Evolutionary conservation across 805 yeast genomes (phyloP), one percentile per base, ranked within the genome.

Genomic region (Kodamaea leandrae): DNA sequence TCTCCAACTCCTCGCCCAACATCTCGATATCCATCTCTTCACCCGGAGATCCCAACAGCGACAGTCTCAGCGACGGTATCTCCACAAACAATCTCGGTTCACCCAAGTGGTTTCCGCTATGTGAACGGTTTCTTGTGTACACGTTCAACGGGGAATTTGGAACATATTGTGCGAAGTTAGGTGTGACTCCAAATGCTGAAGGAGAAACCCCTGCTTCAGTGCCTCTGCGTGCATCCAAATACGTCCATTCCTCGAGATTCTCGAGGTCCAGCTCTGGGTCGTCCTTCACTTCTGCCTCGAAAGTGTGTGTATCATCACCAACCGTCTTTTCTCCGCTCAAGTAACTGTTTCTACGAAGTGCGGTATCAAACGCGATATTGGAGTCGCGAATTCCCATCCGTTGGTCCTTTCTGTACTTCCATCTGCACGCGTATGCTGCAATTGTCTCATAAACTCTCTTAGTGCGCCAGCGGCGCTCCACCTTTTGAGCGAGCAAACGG

Each of bases 401-500:
- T 36, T 51, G 42, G 45, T 62, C 51, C 51, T 63, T 51, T 21
- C 57, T 57, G 52, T 68, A 77, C 42, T 68, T 67, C 68, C 78
- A 64, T 21, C 82, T 64, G 24, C 71, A 61, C 3, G 71, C 66
- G 41, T 71, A 76, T 42, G 76, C 73, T 7, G 71, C 66, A 33
- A 77, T 64, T 2, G 75, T 65, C 33, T 76, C 77, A 32, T 68
- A 62, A 3, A 73, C 71, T 42, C 72, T 61, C 41, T 61, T 62
- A 24, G 64, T 67, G 42, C 68, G 55, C 21, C 74, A 44, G 19
- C 70, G 57, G 44, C 72, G 74, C 33, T 77, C 77, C 25, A 84
- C 75, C 47, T 75, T 78, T 50, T 78, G 80, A 32, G 77, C 55
- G 15, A 79, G 63, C 42, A 82, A 74, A 32, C 83, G 64, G 45